Evolutionary conservation across 2,329 filamentous ascomycete genomes (phyloP), one percentile per base, ranked within the genome.

Genomic region (Paracamarosporium sp.): DNA sequence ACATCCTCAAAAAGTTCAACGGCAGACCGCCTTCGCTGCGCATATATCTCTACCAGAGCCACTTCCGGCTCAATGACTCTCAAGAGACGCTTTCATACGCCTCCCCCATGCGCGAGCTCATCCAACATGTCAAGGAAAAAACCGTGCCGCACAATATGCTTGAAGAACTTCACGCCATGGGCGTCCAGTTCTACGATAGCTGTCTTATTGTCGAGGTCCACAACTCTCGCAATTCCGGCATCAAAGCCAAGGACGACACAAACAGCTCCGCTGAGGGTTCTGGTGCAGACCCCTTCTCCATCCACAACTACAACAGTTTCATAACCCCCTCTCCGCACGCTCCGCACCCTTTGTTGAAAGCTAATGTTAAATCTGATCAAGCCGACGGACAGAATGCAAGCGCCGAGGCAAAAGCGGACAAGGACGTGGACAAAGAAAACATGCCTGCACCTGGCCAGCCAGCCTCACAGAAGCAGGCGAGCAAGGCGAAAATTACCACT

Each of bases 141-240:
- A 96, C 92, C 0, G 83, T 99, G 33, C 95, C 95, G 1, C 93
- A 97, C 76, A 93, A 97, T 66, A 87, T 98, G 73, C 80, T 98
- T 11, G 87, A 90, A 46, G 90, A 94, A 65, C 86, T 99, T 53
- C 83, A 88, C 27, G 83, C 87, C 46, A 82, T 83, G 17, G 87
- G 88, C 20, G 90, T 97, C 13, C 83, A 85, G 9, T 98, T 97
- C 73, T 99, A 98, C 74, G 93, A 98, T 76, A 83, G 86, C 30
- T 97, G 94, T 71, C 84, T 99, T 56, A 98, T 99, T 65, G 93
- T 99, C 33, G 90, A 96, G 75, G 82, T 98, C n/a, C 86, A 96
- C 69, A 92, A 98, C 73, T 91, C 97, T 79, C 91, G 90, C 69
- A 87, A 89, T 81, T 40, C 83, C 83, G 45, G 83, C 84, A 60